Conservation (phyloP, 2,329 filamentous ascomycete species). For the Plenodomus lindquistii region DNA sequence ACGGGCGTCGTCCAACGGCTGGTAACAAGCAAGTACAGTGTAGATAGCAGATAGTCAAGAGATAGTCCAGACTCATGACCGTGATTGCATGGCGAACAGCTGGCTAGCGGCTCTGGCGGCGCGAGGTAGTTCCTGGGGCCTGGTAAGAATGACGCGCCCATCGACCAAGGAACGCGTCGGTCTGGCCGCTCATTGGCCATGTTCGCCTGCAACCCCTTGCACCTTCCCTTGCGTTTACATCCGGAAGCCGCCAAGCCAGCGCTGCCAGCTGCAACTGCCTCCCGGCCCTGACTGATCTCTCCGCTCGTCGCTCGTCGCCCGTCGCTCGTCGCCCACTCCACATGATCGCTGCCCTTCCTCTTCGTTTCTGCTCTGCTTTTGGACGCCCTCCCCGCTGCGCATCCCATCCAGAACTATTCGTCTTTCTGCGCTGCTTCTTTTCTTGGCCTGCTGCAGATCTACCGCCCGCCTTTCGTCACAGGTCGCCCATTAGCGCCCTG, state of each 20-base stretch:
- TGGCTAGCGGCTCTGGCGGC: slow-evolving; percentile 19
- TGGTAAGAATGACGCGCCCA: slow-evolving; percentile 22
- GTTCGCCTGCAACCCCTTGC: slow-evolving; percentile 22
- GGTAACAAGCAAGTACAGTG: no score
- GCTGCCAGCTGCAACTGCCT: slow-evolving; percentile 5
- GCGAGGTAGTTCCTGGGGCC: slow-evolving; percentile 21
- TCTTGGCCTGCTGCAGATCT: slow-evolving; percentile 15
- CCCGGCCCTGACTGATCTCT: slow-evolving; percentile 2
- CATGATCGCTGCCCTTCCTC: not conserved
- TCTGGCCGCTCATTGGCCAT: slow-evolving; percentile 23
- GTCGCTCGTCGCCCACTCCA: not conserved
- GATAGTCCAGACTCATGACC: not conserved
- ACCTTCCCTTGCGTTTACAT: slow-evolving; percentile 32
- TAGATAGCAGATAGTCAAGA: not conserved
- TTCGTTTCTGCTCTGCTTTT: not conserved
- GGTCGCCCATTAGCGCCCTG: slow-evolving; percentile 37
- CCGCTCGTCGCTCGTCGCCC: not conserved
- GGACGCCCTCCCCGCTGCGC: not conserved
- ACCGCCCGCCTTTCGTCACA: slow-evolving; percentile 27
- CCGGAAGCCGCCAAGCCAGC: slow-evolving; percentile 14
- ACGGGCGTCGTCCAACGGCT: not conserved
- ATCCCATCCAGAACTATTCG: no score
- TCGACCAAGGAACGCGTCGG: slow-evolving; percentile 22
- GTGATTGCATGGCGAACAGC: not conserved
- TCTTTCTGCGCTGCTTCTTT: not conserved